Percentiles rank a stretch among this genome's conserved stretches.
These are phyloP conservation scores for Calvatia gigantea DNA, from an alignment of 768 basidiomycete species.

Conservation along the genomic window DNA sequence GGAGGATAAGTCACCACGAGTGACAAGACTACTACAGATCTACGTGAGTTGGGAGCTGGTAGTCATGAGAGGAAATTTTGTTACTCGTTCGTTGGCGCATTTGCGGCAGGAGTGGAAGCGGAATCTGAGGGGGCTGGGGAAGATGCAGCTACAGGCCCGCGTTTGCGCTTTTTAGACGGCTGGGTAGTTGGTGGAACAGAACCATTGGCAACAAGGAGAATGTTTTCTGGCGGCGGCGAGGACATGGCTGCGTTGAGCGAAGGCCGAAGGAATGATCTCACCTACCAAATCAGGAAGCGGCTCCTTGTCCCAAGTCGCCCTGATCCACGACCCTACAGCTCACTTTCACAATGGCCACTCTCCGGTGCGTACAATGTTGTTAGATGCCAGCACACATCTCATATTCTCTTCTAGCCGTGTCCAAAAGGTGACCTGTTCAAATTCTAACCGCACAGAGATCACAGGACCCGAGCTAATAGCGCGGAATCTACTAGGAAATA, in stretches of 20 bases:
- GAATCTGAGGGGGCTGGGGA: conserved; percentile 62
- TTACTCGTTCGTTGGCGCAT: conserved; percentile 9
- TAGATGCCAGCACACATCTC: not conserved
- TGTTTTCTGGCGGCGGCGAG: conserved; percentile 10
- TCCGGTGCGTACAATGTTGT: conserved; percentile 29
- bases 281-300: conserved; percentile 7
- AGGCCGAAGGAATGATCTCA: not conserved
- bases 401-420: conserved; percentile 54
- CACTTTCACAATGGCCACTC: conserved; percentile 31
- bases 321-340: not conserved
- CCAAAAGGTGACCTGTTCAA: conserved; percentile 50
- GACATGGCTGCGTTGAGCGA: conserved; percentile 2
- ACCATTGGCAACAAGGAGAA: conserved; percentile 21
- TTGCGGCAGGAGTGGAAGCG: conserved; percentile 28
- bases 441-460: conserved; percentile 4
- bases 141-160: conserved; percentile 40
- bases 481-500: conserved; percentile 52
- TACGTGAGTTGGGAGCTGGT: conserved; percentile 8
- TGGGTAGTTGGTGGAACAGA: conserved; percentile 29
- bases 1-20: conserved; percentile 65
- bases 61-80: not conserved
- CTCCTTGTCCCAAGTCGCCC: not conserved
- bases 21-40: conserved; percentile 46
- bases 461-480: conserved; percentile 13
- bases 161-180: conserved; percentile 54